Evolutionary conservation across 78 protist genomes (phyloP).

Genomic region (Bigelowiella natans): DNA sequence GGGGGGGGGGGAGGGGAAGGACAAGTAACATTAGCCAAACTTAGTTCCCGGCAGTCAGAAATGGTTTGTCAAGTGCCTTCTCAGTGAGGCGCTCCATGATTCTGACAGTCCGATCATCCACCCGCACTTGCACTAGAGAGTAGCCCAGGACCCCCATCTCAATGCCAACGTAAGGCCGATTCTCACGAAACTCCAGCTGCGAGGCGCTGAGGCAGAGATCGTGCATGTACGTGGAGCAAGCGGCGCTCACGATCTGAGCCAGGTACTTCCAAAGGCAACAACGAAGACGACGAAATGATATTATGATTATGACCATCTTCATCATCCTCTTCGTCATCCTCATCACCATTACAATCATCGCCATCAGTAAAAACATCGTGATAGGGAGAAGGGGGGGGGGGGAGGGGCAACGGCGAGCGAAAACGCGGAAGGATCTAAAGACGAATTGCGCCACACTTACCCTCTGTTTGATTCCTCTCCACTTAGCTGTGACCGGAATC

Average conservation of each 20-base stretch:
- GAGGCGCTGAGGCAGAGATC: constrained; percentile 1
- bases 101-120: not conserved
- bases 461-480: not conserved
- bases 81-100: not conserved
- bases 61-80: no score
- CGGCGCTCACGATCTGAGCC: no score
- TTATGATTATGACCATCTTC: no score
- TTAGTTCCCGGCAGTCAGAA: no score
- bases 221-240: not conserved
- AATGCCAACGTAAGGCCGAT: constrained; percentile 1
- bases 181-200: not conserved
- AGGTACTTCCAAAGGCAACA: no score
- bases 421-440: not conserved
- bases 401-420: not conserved
- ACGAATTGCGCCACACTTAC: not conserved
- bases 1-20: no score
- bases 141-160: not conserved
- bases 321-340: no score
- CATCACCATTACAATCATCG: no score
- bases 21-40: no score
- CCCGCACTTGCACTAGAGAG: not conserved
- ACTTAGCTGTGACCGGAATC: not conserved
- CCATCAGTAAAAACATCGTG: no score
- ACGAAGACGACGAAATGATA: no score
- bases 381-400: no score